These are phyloP conservation scores for Trichosanthes truncata DNA, from an alignment of 306 rosid species.

Conservation along the genomic window DNA sequence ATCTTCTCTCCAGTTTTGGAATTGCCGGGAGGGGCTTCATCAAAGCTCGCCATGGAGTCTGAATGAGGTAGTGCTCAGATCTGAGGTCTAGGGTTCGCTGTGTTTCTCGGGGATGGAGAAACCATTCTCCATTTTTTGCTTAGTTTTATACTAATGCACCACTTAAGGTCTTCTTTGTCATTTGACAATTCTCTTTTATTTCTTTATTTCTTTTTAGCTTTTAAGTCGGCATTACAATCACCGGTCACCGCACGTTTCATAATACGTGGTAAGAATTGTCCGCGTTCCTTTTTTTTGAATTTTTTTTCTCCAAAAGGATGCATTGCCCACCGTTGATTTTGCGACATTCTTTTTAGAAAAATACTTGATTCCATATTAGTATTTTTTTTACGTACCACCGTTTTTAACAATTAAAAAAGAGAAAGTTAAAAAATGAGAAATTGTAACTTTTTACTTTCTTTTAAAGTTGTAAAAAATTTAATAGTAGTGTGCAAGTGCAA, in stretches of 20 bases:
- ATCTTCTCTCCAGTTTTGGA: conserved; percentile 2
- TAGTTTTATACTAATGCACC: background rate
- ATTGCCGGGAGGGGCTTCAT: conserved; percentile 6
- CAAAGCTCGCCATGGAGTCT: background rate
- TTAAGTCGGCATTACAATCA: background rate
- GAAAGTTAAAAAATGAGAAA: too few species aligned
- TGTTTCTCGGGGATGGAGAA: background rate
- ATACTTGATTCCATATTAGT: too few species aligned
- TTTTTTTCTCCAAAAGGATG: background rate
- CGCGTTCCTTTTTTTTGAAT: background rate
- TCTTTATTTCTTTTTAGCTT: background rate
- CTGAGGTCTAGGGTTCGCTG: background rate
- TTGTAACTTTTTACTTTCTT: too few species aligned
- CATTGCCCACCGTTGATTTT: background rate
- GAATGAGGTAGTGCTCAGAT: background rate
- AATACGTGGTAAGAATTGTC: background rate
- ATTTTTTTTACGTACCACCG: too few species aligned
- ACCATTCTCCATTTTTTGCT: background rate
- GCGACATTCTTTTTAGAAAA: too few species aligned
- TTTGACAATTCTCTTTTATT: background rate
- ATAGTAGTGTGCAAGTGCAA: too few species aligned
- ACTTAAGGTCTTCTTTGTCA: background rate
- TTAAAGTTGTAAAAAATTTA: too few species aligned
- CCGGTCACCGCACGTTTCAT: background rate
- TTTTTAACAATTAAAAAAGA: too few species aligned